Evolutionary conservation across 106 monocot genomes (phyloP).

Genomic region (Narthecium ossifragum): DNA sequence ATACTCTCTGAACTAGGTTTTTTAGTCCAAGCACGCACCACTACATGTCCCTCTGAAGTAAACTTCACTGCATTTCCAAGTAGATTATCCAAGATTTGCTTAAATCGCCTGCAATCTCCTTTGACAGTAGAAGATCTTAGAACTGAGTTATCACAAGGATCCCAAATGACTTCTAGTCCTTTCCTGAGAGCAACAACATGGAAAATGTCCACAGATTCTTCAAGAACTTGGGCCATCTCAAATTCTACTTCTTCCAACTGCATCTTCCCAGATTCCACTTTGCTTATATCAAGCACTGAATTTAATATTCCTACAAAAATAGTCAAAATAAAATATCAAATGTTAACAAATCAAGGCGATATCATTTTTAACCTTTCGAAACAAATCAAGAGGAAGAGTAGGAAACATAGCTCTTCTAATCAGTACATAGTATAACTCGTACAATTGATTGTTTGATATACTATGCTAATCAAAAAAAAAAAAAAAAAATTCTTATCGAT

Average conservation of each 20-base stretch:
- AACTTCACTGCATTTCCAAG: constrained; percentile 89
- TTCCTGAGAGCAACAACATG: constrained; percentile 60
- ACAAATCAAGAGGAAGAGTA: neutral
- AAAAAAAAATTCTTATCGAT: neutral
- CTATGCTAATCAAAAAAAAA: neutral
- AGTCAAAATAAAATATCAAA: neutral
- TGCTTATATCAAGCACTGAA: constrained; percentile 78
- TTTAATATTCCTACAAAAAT: constrained; percentile 63
- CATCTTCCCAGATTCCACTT: constrained; percentile 92
- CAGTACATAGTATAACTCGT: neutral
- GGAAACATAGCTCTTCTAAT: neutral
- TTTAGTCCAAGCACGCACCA: constrained; percentile 62
- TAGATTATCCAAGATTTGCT: constrained; percentile 77
- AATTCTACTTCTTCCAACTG: constrained; percentile 78
- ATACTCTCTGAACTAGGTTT: constrained; percentile 13
- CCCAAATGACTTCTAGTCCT: constrained; percentile 86
- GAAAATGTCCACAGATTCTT: constrained; percentile 68
- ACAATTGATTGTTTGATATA: neutral
- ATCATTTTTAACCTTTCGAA: neutral
- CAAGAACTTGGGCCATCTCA: constrained; percentile 54
- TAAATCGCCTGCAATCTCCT: constrained; percentile 64
- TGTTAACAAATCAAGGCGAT: neutral
- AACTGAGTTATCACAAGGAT: constrained; percentile 85
- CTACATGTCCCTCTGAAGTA: constrained; percentile 56
- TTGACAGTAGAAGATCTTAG: constrained; percentile 36